Percentiles rank a stretch among this genome's conserved stretches.
Evolutionary conservation across 2,329 filamentous ascomycete species (phyloP).

Genomic region (Penicillium brasilianum): DNA sequence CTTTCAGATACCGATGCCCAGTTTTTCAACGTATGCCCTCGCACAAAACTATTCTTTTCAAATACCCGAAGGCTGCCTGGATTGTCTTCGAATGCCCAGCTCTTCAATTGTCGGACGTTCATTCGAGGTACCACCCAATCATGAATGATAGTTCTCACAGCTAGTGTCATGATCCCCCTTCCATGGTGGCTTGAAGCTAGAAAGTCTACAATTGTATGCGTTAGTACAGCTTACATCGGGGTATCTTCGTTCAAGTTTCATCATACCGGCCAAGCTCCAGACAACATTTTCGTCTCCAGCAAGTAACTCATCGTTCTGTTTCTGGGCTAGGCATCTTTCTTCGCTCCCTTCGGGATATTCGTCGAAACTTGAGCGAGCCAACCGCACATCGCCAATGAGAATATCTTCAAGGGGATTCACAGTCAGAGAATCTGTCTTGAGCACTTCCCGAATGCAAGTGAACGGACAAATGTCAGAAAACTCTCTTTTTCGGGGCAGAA

Average conservation of each 20-base stretch:
- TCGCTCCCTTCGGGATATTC: conserved; percentile 25
- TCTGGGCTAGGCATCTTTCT: conserved; percentile 23
- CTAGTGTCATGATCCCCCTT: conserved; percentile 37
- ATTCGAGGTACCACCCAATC: conserved; percentile 37
- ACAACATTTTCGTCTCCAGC: conserved; percentile 32
- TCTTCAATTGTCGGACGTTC: conserved; percentile 32
- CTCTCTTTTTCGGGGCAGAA: neutral
- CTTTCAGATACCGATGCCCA: conserved; percentile 19
- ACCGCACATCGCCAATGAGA: conserved; percentile 32
- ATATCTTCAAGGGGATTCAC: conserved; percentile 18
- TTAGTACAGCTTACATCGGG: neutral
- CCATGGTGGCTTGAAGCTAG: conserved; percentile 35
- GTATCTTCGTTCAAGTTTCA: neutral
- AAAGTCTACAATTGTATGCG: conserved; percentile 20
- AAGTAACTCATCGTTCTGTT: conserved; percentile 26
- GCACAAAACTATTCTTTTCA: conserved; percentile 36
- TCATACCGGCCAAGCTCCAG: conserved; percentile 34
- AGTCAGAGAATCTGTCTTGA: conserved; percentile 7
- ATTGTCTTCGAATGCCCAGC: conserved; percentile 32
- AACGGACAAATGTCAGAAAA: conserved; percentile 32
- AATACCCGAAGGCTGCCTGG: conserved; percentile 34
- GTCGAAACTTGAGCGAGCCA: conserved; percentile 33
- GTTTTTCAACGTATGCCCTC: conserved; percentile 25
- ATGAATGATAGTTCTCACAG: conserved; percentile 27
- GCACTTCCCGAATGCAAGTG: conserved; percentile 27